These are phyloP conservation scores for Rosa persica DNA, from an alignment of 306 rosid species.

Conservation along the genomic window DNA sequence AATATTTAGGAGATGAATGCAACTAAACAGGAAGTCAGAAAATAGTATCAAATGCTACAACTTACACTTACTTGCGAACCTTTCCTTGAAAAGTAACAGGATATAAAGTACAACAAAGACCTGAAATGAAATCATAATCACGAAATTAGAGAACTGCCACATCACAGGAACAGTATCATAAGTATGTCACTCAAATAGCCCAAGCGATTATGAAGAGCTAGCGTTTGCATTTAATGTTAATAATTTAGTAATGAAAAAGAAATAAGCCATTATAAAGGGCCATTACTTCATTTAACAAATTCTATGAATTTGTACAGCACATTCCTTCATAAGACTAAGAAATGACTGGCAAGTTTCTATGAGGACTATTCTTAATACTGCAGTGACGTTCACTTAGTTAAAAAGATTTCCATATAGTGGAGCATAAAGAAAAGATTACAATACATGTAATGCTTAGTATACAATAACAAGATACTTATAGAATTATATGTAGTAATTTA, in stretches of 20 bases:
- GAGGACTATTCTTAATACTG: background rate
- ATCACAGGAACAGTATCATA: constrained; percentile 21
- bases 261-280: background rate
- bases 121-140: constrained; percentile 50
- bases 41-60: background rate
- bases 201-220: background rate
- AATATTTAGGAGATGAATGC: background rate
- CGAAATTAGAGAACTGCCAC: constrained; percentile 24
- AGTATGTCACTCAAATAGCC: background rate
- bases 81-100: constrained; percentile 76
- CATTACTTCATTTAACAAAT: background rate
- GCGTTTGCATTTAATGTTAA: background rate
- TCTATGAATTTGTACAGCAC: background rate
- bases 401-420: background rate
- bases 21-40: background rate
- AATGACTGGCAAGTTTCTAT: background rate
- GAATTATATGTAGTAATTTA: background rate
- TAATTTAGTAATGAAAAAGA: background rate
- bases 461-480: background rate
- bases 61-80: constrained; percentile 69
- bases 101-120: constrained; percentile 70
- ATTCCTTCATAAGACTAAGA: background rate
- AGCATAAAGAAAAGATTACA: background rate
- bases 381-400: background rate
- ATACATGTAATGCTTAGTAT: background rate